Conservation (phyloP, 306 rosid genomes). For the Citrullus amarus region DNA sequence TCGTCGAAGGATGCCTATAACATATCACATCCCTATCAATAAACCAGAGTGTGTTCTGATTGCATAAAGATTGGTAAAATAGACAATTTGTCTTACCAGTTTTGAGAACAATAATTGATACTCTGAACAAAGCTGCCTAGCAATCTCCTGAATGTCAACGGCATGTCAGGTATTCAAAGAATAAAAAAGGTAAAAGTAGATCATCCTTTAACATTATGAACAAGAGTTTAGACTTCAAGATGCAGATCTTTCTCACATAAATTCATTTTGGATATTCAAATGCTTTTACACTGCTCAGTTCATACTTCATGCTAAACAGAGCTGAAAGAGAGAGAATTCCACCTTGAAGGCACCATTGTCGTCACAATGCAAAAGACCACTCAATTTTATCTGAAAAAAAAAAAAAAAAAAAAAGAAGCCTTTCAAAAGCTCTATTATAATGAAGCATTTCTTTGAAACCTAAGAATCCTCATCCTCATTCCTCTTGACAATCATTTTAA, state of each 20-base stretch:
- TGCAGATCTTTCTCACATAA: neutral
- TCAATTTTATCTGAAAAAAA: conserved; percentile 60
- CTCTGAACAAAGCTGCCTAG: conserved; percentile 81
- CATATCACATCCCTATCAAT: conserved; percentile 16
- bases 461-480: neutral
- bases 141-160: conserved; percentile 64
- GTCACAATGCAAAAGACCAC: conserved; percentile 69
- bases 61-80: neutral
- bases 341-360: conserved; percentile 86
- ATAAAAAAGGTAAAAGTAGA: conserved; percentile 1
- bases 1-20: conserved; percentile 87
- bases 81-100: conserved; percentile 42
- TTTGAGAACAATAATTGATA: conserved; percentile 71
- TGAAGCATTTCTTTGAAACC: neutral
- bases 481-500: neutral
- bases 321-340: neutral
- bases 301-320: neutral
- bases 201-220: neutral
- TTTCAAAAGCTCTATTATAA: neutral
- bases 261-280: neutral
- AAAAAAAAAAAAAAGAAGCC: neutral
- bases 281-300: neutral
- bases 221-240: neutral
- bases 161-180: conserved; percentile 5
- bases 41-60: conserved; percentile 5